A percentile compares a stretch with the other conserved stretches of the same genome.
Evolutionary conservation across 163 green algal genomes (phyloP).

Genomic region (Coccomyxa subellipsoidea): DNA sequence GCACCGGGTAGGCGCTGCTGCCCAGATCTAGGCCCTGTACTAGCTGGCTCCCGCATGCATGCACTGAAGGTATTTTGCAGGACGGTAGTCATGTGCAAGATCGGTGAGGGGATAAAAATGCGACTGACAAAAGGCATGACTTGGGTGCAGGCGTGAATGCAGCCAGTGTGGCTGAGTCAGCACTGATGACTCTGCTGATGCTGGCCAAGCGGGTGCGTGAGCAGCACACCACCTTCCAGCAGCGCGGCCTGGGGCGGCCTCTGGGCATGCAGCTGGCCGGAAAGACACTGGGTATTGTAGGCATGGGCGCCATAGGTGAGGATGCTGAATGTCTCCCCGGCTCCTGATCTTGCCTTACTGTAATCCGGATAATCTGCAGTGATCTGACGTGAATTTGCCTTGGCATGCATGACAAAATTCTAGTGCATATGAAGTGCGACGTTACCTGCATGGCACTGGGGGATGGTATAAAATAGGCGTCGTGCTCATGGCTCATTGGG

Average conservation of each 20-base stretch:
- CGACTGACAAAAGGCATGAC: background rate
- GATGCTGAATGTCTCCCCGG: conserved; percentile 15
- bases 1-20: too few relatives aligned
- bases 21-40: too few relatives aligned
- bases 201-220: conserved; percentile 44
- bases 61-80: too few relatives aligned
- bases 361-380: too few relatives aligned
- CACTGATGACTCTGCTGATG: conserved; percentile 60
- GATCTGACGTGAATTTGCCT: too few relatives aligned
- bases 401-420: too few relatives aligned
- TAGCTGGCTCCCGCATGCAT: too few relatives aligned
- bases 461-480: too few relatives aligned
- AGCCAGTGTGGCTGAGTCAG: conserved; percentile 39
- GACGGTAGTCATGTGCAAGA: too few relatives aligned
- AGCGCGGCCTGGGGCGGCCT: conserved; percentile 29
- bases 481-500: too few relatives aligned
- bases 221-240: conserved; percentile 15
- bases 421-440: too few relatives aligned
- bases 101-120: background rate
- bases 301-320: conserved; percentile 80
- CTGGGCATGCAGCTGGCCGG: conserved; percentile 43
- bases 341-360: background rate
- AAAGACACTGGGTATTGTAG: conserved; percentile 66
- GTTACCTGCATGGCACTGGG: too few relatives aligned
- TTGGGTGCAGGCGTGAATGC: conserved; percentile 25